phyloP scores from a whole-genome alignment of 2,329 filamentous ascomycete genomes.

The Onygenales sp. region DNA sequence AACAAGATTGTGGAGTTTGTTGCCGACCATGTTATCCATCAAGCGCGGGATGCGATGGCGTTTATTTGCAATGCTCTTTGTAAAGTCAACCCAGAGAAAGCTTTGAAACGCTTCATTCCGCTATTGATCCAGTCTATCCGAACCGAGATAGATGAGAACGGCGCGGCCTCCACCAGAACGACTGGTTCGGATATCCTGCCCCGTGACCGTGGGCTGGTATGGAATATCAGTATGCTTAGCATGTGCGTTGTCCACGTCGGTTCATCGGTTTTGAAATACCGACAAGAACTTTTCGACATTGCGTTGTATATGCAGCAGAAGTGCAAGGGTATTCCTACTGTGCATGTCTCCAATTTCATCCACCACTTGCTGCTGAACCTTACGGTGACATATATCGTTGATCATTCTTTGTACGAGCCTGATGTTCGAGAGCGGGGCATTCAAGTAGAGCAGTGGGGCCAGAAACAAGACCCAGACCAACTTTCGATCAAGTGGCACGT shows the following conservation, averaged over 20 bases:
- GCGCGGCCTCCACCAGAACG: conserved; percentile 86
- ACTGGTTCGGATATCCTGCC: conserved; percentile 90
- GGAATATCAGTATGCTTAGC: conserved; percentile 93
- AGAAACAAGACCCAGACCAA: conserved; percentile 60
- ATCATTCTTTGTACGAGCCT: conserved; percentile 82
- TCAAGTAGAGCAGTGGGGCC: conserved; percentile 74
- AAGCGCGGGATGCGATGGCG: conserved; percentile 94
- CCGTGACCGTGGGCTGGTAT: conserved; percentile 83
- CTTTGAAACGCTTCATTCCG: conserved; percentile 79
- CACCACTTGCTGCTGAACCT: conserved; percentile 92
- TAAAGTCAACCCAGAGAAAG: conserved; percentile 91
- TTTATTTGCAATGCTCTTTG: conserved; percentile 96
- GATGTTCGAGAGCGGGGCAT: conserved; percentile 61
- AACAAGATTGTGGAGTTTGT: conserved; percentile 91
- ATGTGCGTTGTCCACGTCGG: conserved; percentile 98
- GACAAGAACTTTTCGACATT: conserved; percentile 80
- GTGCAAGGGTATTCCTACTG: conserved; percentile 85
- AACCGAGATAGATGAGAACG: conserved; percentile 94
- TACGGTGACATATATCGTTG: conserved; percentile 86
- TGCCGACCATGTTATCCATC: conserved; percentile 88
- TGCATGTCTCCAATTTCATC: conserved; percentile 95
- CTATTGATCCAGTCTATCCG: conserved; percentile 86
- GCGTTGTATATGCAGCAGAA: conserved; percentile 94
- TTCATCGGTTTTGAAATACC: conserved; percentile 77
- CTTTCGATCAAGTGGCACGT: conserved; percentile 88